A percentile compares a stretch with the other conserved stretches of the same genome.
Conservation (phyloP, 257 asterid genomes). For the Haberlea rhodopensis region DNA sequence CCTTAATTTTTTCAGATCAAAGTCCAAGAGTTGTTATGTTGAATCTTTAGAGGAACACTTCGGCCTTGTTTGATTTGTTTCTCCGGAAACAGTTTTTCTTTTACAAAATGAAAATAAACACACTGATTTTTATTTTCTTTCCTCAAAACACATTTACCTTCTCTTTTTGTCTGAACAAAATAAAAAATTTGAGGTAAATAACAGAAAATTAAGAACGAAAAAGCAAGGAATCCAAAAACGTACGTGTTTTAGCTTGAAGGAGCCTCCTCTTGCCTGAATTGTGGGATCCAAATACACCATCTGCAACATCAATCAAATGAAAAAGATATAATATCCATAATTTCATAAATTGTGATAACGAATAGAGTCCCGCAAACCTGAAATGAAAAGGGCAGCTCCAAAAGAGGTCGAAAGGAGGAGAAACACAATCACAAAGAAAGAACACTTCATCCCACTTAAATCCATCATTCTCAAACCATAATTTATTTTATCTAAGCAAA, state of each 20-base stretch:
- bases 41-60: background rate
- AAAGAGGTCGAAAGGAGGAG: constrained; percentile 12
- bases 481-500: background rate
- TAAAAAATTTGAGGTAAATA: background rate
- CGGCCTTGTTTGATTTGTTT: background rate
- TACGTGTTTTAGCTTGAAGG: constrained; percentile 37
- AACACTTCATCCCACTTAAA: constrained; percentile 8
- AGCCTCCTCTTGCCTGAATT: constrained; percentile 34
- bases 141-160: too few species aligned
- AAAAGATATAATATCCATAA: background rate
- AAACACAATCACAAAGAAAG: constrained; percentile 17
- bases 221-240: background rate
- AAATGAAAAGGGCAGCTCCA: constrained; percentile 26
- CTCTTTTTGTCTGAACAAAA: too few species aligned
- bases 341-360: background rate
- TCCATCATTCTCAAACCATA: constrained; percentile 8
- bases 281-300: constrained; percentile 23
- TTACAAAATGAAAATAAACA: too few species aligned
- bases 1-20: background rate
- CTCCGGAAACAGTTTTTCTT: background rate
- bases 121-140: too few species aligned
- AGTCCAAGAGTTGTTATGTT: background rate
- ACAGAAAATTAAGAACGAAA: background rate
- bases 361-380: constrained; percentile 25
- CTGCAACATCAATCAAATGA: constrained; percentile 22